phyloP scores from a whole-genome alignment of 1,139 yeast genomes.

The Suhomyces anneliseae region DNA sequence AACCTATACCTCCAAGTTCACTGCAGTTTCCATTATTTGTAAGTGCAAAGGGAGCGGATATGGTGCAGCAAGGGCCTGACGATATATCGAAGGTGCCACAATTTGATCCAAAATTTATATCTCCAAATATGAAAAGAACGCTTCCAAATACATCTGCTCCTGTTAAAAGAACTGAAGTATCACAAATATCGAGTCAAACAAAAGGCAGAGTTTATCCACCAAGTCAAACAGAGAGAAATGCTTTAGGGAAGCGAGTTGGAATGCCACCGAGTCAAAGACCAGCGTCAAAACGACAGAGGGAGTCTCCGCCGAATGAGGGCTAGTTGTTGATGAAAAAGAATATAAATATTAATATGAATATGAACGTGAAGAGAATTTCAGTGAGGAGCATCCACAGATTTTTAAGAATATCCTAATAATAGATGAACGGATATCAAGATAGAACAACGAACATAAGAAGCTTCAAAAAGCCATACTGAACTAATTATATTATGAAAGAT shows the following conservation, averaged over 20 bases:
- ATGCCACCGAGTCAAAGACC: conserved; percentile 36
- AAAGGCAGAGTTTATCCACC: conserved; percentile 6
- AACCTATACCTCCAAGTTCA: neutral
- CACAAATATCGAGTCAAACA: conserved; percentile 2
- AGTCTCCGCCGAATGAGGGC: neutral
- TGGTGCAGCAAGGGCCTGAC: conserved; percentile 46
- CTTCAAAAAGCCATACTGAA: too few relatives aligned
- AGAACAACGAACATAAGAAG: too few relatives aligned
- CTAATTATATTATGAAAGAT: too few relatives aligned
- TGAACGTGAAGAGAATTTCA: neutral
- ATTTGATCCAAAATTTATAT: conserved; percentile 49
- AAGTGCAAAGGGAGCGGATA: conserved; percentile 58
- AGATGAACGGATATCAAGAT: too few relatives aligned
- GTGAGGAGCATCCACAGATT: neutral
- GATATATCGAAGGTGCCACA: conserved; percentile 36
- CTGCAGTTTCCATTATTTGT: conserved; percentile 39
- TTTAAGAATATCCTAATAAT: too few relatives aligned
- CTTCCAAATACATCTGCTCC: conserved; percentile 62
- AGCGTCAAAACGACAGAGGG: conserved; percentile 8
- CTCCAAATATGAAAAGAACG: conserved; percentile 53
- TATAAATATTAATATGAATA: too few relatives aligned
- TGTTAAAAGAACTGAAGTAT: conserved; percentile 41
- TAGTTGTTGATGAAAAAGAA: too few relatives aligned
- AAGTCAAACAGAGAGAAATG: conserved; percentile 8
- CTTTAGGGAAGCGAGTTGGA: conserved; percentile 31